These are phyloP conservation scores for Paramecium octaurelia DNA, from an alignment of 73 alveolate genomes.

Conservation along the genomic window DNA sequence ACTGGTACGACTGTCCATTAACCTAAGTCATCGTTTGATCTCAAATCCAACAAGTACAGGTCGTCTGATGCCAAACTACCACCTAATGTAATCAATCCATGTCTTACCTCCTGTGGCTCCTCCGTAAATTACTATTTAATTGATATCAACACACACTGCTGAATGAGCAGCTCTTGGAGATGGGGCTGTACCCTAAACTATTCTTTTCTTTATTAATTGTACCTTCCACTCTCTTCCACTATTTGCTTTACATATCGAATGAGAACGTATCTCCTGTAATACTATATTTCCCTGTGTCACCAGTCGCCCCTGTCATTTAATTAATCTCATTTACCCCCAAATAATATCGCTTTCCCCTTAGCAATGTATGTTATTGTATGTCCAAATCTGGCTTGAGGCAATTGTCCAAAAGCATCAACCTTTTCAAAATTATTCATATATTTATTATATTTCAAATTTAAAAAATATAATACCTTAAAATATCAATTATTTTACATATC, in stretches of 20 bases:
- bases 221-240: slow-evolving; percentile 90
- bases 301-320: slow-evolving; percentile 78
- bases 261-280: slow-evolving; percentile 93
- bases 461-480: not conserved
- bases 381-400: slow-evolving; percentile 90
- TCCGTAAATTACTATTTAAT: slow-evolving; percentile 92
- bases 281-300: slow-evolving; percentile 92
- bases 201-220: not conserved
- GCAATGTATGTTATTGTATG: slow-evolving; percentile 89
- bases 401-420: slow-evolving; percentile 63
- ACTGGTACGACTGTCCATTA: slow-evolving; percentile 94
- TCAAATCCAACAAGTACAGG: slow-evolving; percentile 86
- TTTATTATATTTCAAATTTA: not conserved
- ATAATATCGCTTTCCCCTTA: slow-evolving; percentile 85
- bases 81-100: slow-evolving; percentile 64
- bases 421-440: slow-evolving; percentile 38
- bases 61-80: slow-evolving; percentile 98
- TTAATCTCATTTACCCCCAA: slow-evolving; percentile 76
- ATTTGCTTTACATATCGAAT: slow-evolving; percentile 77
- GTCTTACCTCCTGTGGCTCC: slow-evolving; percentile 96
- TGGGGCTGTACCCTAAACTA: slow-evolving; percentile 91
- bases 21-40: slow-evolving; percentile 88
- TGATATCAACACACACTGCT: slow-evolving; percentile 84
- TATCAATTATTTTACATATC: not conserved
- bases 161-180: slow-evolving; percentile 98